Conservation (phyloP, 345 rosid genomes). For the Gossypium herbaceum region DNA sequence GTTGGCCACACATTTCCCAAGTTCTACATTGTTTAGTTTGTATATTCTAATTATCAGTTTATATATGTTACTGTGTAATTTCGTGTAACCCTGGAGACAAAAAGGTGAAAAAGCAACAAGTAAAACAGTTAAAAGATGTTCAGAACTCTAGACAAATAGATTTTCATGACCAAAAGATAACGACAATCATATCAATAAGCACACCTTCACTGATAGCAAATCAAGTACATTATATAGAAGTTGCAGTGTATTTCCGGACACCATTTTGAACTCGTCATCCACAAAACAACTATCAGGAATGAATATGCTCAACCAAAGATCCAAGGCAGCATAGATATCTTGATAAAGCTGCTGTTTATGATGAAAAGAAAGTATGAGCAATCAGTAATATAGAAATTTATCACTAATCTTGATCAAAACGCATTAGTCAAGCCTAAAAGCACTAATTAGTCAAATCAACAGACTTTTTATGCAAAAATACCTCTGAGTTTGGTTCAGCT, state of each 20-base stretch:
- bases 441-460: constrained; percentile 25
- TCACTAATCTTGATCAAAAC: background rate
- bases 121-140: background rate
- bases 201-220: constrained; percentile 76
- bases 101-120: constrained; percentile 17
- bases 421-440: background rate
- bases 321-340: constrained; percentile 56
- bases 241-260: constrained; percentile 38
- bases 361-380: constrained; percentile 18
- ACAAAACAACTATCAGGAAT: constrained; percentile 24
- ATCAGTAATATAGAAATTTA: constrained; percentile 11
- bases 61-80: constrained; percentile 43
- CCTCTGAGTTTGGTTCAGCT: constrained; percentile 81
- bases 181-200: constrained; percentile 10
- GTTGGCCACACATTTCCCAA: constrained; percentile 52
- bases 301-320: constrained; percentile 52
- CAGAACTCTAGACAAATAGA: constrained; percentile 7
- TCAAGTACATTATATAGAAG: constrained; percentile 61
- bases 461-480: constrained; percentile 37
- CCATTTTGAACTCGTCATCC: constrained; percentile 31
- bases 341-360: constrained; percentile 49
- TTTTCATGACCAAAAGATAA: constrained; percentile 9
- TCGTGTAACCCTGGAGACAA: constrained; percentile 55
- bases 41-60: constrained; percentile 51
- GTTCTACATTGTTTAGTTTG: constrained; percentile 43